A percentile compares a stretch with the other conserved stretches of the same genome.
Conservation (phyloP, 768 basidiomycete genomes). For the Neoboletus brunneissimus region DNA sequence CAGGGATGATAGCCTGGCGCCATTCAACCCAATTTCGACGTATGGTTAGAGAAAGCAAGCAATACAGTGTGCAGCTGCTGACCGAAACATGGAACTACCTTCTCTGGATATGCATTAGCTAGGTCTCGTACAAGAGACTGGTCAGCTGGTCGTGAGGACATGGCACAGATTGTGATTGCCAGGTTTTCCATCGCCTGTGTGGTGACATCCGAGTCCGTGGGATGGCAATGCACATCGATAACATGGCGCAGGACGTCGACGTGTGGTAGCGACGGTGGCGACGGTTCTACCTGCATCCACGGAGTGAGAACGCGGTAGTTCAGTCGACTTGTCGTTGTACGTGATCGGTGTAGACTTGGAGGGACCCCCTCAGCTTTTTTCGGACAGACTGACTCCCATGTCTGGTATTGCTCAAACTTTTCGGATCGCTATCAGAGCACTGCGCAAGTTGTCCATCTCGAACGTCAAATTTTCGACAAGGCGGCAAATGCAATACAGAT, state of each 20-base stretch:
- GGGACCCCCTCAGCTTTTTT: neutral
- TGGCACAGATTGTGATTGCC: constrained; percentile 74
- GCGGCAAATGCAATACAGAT: constrained; percentile 17
- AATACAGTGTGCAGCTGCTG: constrained; percentile 29
- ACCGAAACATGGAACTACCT: constrained; percentile 90
- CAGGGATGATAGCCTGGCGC: constrained; percentile 88
- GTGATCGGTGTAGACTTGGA: neutral
- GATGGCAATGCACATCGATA: constrained; percentile 90
- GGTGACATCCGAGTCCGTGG: constrained; percentile 67
- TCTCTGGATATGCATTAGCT: constrained; percentile 56
- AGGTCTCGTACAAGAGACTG: constrained; percentile 69
- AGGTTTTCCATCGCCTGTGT: constrained; percentile 51
- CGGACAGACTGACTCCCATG: constrained; percentile 11
- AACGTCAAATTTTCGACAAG: neutral
- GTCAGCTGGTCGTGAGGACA: constrained; percentile 67
- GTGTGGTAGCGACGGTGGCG: constrained; percentile 20
- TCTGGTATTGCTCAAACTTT: constrained; percentile 10
- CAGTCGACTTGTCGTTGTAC: neutral
- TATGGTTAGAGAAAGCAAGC: constrained; percentile 9
- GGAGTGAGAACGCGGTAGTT: neutral
- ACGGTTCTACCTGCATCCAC: neutral
- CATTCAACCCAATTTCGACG: constrained; percentile 7
- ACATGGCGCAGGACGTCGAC: constrained; percentile 59
- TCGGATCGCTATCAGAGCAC: constrained; percentile 5
- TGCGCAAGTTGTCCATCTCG: constrained; percentile 1